Conservation (phyloP, 768 basidiomycete species). For the Tulasnella sp. region DNA sequence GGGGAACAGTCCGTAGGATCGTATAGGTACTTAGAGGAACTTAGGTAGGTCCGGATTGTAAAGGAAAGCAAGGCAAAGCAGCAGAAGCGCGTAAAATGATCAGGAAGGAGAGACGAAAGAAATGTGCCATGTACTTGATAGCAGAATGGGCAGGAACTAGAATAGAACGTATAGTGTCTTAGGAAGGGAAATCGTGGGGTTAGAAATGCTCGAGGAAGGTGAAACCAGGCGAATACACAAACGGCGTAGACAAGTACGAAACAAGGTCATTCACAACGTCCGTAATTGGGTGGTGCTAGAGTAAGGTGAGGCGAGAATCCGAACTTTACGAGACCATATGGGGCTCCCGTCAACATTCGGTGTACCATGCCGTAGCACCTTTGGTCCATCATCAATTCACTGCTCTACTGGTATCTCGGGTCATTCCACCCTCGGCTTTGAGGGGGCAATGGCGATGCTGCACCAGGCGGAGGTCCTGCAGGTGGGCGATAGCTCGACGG, state of each 20-base stretch:
- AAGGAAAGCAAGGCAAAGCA: neutral
- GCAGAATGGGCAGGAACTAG: neutral
- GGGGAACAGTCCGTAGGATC: neutral
- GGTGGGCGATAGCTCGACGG: constrained; percentile 42
- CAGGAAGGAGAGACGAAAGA: neutral
- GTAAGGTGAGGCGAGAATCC: neutral
- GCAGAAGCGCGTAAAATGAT: neutral
- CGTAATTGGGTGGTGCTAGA: neutral
- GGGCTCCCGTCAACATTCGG: neutral
- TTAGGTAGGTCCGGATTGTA: constrained; percentile 7
- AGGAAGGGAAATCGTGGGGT: neutral
- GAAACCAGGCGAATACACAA: neutral
- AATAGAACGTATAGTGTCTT: constrained; percentile 8
- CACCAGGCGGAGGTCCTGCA: constrained; percentile 63
- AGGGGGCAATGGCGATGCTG: constrained; percentile 55
- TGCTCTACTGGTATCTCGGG: constrained; percentile 20
- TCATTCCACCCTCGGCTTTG: constrained; percentile 25
- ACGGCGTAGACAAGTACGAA: constrained; percentile 7
- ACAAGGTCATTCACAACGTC: neutral
- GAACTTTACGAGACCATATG: neutral
- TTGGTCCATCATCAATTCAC: neutral
- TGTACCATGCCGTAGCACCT: neutral
- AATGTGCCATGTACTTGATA: neutral
- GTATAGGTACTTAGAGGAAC: constrained; percentile 6
- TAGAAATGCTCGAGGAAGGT: neutral